Evolutionary conservation across 139 green algal species (phyloP).

Genomic region (Volvox africanus): DNA sequence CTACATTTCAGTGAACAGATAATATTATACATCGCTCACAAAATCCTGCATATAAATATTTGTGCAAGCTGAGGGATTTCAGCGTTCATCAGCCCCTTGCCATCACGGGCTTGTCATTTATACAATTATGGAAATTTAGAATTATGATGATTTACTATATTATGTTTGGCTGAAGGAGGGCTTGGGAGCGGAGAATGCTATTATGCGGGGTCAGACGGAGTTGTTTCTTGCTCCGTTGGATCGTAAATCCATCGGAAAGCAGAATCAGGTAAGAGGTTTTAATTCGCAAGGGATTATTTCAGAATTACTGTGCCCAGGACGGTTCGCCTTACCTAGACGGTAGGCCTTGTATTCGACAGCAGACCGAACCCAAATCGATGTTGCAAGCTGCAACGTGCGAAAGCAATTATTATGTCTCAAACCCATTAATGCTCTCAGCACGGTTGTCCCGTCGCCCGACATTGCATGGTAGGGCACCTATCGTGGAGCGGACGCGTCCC

Average conservation of each 20-base stretch:
- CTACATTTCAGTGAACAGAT: no score
- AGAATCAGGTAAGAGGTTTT: not conserved
- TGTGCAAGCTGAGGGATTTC: no score
- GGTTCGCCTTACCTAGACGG: not conserved
- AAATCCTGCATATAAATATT: no score
- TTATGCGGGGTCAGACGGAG: slow-evolving; percentile 12
- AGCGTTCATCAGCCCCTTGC: no score
- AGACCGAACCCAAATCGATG: not conserved
- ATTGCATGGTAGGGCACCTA: not conserved
- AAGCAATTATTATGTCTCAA: not conserved
- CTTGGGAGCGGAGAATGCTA: not conserved
- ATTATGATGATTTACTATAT: not conserved
- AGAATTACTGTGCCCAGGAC: not conserved
- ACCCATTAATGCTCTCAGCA: not conserved
- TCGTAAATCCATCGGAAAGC: not conserved
- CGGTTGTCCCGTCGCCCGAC: not conserved
- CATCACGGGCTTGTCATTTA: no score
- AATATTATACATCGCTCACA: no score
- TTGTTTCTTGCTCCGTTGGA: slow-evolving; percentile 25
- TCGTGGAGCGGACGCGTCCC: not conserved
- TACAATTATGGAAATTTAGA: not conserved
- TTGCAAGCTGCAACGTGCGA: not conserved
- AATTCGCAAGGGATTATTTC: not conserved
- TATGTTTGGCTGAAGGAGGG: not conserved
- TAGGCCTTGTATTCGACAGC: slow-evolving; percentile 10